Base-by-base conservation (phyloP, 2,329 filamentous ascomycete species). In the Penicillium crustosum region DNA sequence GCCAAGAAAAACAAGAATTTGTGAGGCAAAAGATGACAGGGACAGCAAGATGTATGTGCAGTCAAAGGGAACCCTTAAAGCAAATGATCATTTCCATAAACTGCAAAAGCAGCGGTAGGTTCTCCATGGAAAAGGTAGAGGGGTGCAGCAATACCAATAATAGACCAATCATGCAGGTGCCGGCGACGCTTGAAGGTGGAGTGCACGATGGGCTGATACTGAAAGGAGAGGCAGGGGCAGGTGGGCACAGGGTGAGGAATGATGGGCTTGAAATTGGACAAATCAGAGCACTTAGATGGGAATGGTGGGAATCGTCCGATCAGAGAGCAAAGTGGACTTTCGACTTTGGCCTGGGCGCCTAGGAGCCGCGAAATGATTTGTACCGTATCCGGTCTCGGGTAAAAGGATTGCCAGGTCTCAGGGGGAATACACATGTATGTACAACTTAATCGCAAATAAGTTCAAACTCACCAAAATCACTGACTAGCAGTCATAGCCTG, bases 131-230 rank as follows among this genome's bases (percentile, higher is more conserved):
- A 58, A 53, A 62, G 44, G 54, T 52, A 58, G 58, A 65, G 55
- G 59, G 65, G 61, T 61, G 50, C 50, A 52, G 29, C 21, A 52
- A 21, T n/a, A 36, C 12, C 41, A 53, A 55, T 51, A 59, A 62
- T 62, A 63, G 62, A 59, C 69, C 68, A 70, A 72, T 70, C 61
- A 68, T 66, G 69, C 66, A 62, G 59, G 62, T 62, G 65, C 64
- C 60, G 64, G 64, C 43, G 55, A 66, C 58, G 60, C 55, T 64
- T 35, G 49, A 61, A 48, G 59, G 67, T 70, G 67, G 68, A 60
- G 62, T 51, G 62, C 60, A 69, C 61, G 64, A 70, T 70, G 68
- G 68, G 63, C 67, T 70, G 68, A 69, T 59, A 62, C 58, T 65
- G 58, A 53, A 59, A 62, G 51, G 53, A 61, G 57, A 58, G 48